phyloP scores from a whole-genome alignment of 345 rosid genomes.

The Orychophragmus violaceus region DNA sequence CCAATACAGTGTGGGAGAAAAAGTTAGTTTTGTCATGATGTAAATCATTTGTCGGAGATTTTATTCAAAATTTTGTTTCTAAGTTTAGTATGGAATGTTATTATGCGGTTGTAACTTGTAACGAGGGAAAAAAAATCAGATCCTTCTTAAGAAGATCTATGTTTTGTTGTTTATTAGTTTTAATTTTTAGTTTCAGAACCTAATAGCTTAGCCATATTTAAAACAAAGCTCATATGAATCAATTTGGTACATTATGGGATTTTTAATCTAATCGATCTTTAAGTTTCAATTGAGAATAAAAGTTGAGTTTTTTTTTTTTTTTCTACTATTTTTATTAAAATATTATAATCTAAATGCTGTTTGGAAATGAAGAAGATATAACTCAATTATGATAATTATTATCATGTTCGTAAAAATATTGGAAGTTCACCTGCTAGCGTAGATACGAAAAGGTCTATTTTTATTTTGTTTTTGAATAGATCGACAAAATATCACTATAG shows the following conservation, averaged over 20 bases:
- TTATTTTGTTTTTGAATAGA: too few relatives aligned
- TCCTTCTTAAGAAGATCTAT: neutral
- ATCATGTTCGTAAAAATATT: too few relatives aligned
- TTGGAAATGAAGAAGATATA: too few relatives aligned
- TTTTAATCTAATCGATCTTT: neutral
- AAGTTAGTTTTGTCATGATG: constrained; percentile 29
- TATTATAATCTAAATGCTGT: too few relatives aligned
- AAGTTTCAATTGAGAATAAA: too few relatives aligned
- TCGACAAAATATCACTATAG: too few relatives aligned
- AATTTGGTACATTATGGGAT: neutral
- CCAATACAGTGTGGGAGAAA: constrained; percentile 21
- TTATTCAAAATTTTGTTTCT: constrained; percentile 21
- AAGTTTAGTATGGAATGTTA: constrained; percentile 1
- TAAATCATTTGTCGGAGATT: constrained; percentile 22
- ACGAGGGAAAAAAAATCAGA: neutral
- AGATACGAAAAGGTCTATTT: too few relatives aligned
- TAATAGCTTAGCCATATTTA: neutral
- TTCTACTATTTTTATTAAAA: too few relatives aligned
- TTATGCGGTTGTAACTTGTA: constrained; percentile 20
- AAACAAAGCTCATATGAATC: neutral
- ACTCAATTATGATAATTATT: too few relatives aligned
- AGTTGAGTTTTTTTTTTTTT: neutral
- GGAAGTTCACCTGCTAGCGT: too few relatives aligned
- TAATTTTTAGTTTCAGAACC: neutral
- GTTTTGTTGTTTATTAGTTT: neutral